Conservation (phyloP, 2,329 filamentous ascomycete genomes). For the Fonsecaea pugnacius region DNA sequence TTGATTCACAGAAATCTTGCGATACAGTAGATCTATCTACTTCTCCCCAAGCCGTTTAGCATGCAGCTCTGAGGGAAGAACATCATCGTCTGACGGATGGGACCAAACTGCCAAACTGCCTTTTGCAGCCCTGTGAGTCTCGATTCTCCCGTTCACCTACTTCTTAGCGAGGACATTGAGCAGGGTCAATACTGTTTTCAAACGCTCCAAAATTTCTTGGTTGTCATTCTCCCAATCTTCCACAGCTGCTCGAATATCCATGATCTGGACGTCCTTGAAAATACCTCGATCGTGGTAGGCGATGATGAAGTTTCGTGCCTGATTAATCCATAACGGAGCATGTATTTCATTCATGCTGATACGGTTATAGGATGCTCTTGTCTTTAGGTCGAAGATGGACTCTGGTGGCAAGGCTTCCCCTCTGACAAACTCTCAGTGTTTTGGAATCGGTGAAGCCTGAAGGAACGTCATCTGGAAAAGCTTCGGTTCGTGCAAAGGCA, state of each 20-base stretch:
- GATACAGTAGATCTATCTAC: not conserved
- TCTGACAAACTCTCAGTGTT: not conserved
- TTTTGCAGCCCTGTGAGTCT: conserved; percentile 40
- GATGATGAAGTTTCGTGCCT: conserved; percentile 58
- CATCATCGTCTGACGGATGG: conserved; percentile 17
- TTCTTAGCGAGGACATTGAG: conserved; percentile 34
- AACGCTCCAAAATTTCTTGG: conserved; percentile 38
- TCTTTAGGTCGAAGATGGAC: conserved; percentile 56
- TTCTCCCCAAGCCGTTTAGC: conserved; percentile 17
- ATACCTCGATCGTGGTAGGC: conserved; percentile 53
- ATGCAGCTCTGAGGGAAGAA: conserved; percentile 18
- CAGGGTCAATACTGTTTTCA: conserved; percentile 39
- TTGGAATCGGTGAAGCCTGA: not conserved
- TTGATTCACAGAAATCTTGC: not conserved
- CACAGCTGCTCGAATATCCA: conserved; percentile 45
- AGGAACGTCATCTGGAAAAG: not conserved
- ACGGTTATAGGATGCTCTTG: conserved; percentile 46
- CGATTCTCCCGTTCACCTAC: conserved; percentile 23
- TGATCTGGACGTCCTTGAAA: conserved; percentile 51
- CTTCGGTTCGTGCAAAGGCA: not conserved
- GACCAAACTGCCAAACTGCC: conserved; percentile 34
- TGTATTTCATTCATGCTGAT: conserved; percentile 49
- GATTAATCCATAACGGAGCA: conserved; percentile 56
- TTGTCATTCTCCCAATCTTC: conserved; percentile 51
- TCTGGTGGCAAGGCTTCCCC: not conserved